These are phyloP conservation scores for Neopestalotiopsis clavispora DNA, from an alignment of 2,329 filamentous ascomycete genomes.

Conservation along the genomic window DNA sequence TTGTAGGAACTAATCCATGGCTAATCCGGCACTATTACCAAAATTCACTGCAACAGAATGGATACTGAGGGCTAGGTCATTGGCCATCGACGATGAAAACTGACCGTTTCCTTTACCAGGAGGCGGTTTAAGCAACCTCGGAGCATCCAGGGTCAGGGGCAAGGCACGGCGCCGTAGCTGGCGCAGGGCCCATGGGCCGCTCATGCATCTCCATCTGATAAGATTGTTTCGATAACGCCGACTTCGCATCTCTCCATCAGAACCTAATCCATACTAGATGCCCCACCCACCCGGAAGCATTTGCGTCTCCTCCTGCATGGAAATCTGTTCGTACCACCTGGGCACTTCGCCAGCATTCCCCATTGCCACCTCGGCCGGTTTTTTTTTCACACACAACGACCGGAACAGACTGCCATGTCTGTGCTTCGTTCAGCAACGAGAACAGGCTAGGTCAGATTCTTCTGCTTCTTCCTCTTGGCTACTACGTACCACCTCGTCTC, in stretches of 20 bases:
- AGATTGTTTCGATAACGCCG: slow-evolving; percentile 57
- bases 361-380: slow-evolving; percentile 16
- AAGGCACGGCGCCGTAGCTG: slow-evolving; percentile 1
- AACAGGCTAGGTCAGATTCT: background rate
- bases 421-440: slow-evolving; percentile 3
- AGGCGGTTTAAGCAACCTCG: background rate
- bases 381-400: background rate
- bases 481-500: background rate
- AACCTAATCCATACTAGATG: slow-evolving; percentile 8
- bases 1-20: background rate
- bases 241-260: slow-evolving; percentile 39
- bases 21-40: slow-evolving; percentile 11
- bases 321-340: slow-evolving; percentile 14
- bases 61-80: background rate
- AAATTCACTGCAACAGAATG: slow-evolving; percentile 1
- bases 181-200: slow-evolving; percentile 6
- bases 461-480: slow-evolving; percentile 2
- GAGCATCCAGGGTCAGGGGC: slow-evolving; percentile 2
- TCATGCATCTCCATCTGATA: slow-evolving; percentile 53
- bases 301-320: slow-evolving; percentile 26
- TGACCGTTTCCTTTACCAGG: slow-evolving; percentile 1
- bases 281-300: slow-evolving; percentile 25
- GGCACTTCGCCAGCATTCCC: slow-evolving; percentile 1
- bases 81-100: background rate
- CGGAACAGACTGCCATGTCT: background rate